Percentiles rank a stretch among this genome's conserved stretches.
Conservation (phyloP, 768 basidiomycete genomes). For the Lentinula detonsa region DNA sequence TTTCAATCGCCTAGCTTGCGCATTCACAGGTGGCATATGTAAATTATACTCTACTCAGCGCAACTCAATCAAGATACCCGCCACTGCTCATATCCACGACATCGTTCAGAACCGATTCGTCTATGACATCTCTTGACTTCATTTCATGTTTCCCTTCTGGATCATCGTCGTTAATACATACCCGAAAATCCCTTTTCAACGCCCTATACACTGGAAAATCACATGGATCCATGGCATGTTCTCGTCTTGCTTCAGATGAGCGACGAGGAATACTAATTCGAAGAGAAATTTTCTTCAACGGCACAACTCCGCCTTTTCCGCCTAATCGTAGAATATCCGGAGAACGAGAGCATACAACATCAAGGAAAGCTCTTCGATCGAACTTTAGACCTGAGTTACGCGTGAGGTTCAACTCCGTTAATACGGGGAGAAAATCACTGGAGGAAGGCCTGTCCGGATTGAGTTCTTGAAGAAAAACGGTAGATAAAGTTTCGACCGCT, state of each 20-base stretch:
- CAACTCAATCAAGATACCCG: no score
- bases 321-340: not conserved
- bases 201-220: not conserved
- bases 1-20: no score
- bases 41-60: no score
- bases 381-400: not conserved
- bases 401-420: not conserved
- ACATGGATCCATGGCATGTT: not conserved
- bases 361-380: not conserved
- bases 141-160: not conserved
- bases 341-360: not conserved
- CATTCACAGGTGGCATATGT: no score
- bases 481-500: not conserved
- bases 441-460: not conserved
- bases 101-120: not conserved
- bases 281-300: not conserved
- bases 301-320: not conserved
- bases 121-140: not conserved
- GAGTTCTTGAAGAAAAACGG: not conserved
- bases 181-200: not conserved
- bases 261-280: not conserved
- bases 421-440: not conserved
- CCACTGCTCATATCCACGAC: not conserved
- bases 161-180: not conserved
- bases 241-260: not conserved